These are phyloP conservation scores for Allantophomopsis lycopodina DNA, from an alignment of 2,329 filamentous ascomycete species.

Conservation along the genomic window DNA sequence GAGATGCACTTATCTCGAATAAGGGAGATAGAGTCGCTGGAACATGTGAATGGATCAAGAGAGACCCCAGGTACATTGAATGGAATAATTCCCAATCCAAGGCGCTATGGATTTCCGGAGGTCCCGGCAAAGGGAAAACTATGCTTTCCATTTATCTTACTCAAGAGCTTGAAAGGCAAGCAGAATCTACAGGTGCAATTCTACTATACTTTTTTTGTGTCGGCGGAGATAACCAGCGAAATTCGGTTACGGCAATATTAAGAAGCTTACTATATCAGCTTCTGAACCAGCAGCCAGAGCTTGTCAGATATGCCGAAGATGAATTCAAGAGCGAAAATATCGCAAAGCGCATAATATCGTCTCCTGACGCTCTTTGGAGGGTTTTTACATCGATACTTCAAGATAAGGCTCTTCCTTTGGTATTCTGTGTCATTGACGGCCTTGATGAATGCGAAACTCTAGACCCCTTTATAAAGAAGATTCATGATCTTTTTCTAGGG, in stretches of 20 bases:
- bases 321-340: neutral
- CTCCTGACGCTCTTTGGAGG: slow-evolving; percentile 1
- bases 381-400: neutral
- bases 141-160: slow-evolving; percentile 1
- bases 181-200: neutral
- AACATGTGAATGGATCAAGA: neutral
- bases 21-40: neutral
- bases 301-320: slow-evolving; percentile 1
- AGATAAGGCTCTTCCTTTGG: slow-evolving; percentile 23
- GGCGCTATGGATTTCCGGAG: neutral
- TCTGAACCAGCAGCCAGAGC: neutral
- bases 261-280: slow-evolving; percentile 2
- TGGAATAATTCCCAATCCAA: neutral
- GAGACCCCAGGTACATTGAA: neutral
- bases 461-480: no score
- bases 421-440: neutral
- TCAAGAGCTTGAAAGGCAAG: slow-evolving; percentile 1
- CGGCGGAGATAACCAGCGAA: slow-evolving; percentile 1
- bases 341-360: neutral
- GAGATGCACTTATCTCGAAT: neutral
- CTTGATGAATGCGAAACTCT: slow-evolving; percentile 1
- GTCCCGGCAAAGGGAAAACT: slow-evolving; percentile 2
- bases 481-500: no score
- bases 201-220: slow-evolving; percentile 2
- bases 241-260: slow-evolving; percentile 1